Evolutionary conservation across 2,329 filamentous ascomycete genomes (phyloP).

Genomic region (Didymellaceae sp.): DNA sequence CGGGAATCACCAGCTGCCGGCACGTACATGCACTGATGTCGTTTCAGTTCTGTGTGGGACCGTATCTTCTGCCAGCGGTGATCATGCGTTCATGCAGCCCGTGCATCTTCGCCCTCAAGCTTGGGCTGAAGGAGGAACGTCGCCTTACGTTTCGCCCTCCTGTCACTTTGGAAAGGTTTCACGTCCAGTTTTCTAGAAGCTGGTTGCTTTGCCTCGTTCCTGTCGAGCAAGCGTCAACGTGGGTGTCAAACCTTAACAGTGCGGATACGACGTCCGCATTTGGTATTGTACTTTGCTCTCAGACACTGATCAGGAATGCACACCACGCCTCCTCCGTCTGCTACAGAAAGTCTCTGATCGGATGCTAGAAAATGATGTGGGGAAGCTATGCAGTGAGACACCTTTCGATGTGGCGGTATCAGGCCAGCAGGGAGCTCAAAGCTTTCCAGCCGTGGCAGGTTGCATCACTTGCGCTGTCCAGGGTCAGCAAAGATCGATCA

Average conservation of each 20-base stretch:
- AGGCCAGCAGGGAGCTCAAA: slow-evolving; percentile 18
- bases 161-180: slow-evolving; percentile 40
- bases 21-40: slow-evolving; percentile 21
- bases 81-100: slow-evolving; percentile 37
- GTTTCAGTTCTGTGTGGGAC: slow-evolving; percentile 32
- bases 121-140: slow-evolving; percentile 26
- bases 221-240: slow-evolving; percentile 28
- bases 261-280: slow-evolving; percentile 24
- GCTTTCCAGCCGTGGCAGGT: slow-evolving; percentile 19
- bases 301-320: slow-evolving; percentile 23
- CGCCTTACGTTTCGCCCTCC: slow-evolving; percentile 24
- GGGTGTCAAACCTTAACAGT: slow-evolving; percentile 30
- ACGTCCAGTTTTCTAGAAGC: slow-evolving; percentile 41
- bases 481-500: background rate
- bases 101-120: slow-evolving; percentile 28
- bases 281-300: slow-evolving; percentile 16
- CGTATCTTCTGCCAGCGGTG: slow-evolving; percentile 17
- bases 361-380: slow-evolving; percentile 25
- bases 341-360: slow-evolving; percentile 15
- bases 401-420: slow-evolving; percentile 26
- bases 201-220: slow-evolving; percentile 18
- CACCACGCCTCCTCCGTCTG: slow-evolving; percentile 11
- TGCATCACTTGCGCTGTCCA: slow-evolving; percentile 11
- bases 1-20: slow-evolving; percentile 12
- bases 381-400: slow-evolving; percentile 28